A percentile compares a stretch with the other conserved stretches of the same genome.
Evolutionary conservation across 208 protist genomes (phyloP).

Genomic region (Leishmania martiniquensis): DNA sequence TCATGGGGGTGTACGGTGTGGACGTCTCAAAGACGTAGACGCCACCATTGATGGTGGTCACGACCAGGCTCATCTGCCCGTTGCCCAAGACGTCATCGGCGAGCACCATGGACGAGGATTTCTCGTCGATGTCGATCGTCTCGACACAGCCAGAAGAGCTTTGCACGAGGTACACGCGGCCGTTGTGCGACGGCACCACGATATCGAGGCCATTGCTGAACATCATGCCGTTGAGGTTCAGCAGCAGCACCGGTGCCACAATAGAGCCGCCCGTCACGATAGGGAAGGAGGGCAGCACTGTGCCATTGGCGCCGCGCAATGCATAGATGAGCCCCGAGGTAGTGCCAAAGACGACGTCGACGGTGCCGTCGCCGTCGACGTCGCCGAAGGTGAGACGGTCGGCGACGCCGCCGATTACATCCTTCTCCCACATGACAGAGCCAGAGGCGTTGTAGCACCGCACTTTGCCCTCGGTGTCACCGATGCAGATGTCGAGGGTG

Average conservation of each 20-base stretch:
- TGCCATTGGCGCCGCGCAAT: conserved; percentile 65
- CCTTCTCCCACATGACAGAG: conserved; percentile 64
- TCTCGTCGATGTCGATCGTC: conserved; percentile 91
- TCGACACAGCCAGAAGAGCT: conserved; percentile 81
- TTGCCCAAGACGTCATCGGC: conserved; percentile 92
- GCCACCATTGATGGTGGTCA: conserved; percentile 88
- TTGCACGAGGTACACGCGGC: conserved; percentile 88
- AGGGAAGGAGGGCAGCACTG: conserved; percentile 64
- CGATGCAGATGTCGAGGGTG: conserved; percentile 84
- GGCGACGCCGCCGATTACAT: conserved; percentile 62
- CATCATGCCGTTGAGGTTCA: conserved; percentile 57
- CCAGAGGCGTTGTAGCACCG: conserved; percentile 80
- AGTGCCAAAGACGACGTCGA: conserved; percentile 91
- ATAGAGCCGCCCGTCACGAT: conserved; percentile 80
- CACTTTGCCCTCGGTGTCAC: conserved; percentile 86
- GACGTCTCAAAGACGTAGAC: conserved; percentile 86
- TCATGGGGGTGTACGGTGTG: conserved; percentile 73
- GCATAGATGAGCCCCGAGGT: conserved; percentile 84
- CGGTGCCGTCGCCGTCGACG: conserved; percentile 84
- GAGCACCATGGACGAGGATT: conserved; percentile 87
- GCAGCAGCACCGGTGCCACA: conserved; percentile 62
- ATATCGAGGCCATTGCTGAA: conserved; percentile 58
- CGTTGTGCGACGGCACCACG: conserved; percentile 87
- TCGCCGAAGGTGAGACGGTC: conserved; percentile 88
- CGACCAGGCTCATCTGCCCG: conserved; percentile 89